Evolutionary conservation across 441 rosid genomes (phyloP), one percentile per base, ranked within the genome.

Genomic region (Macaranga tanarius): DNA sequence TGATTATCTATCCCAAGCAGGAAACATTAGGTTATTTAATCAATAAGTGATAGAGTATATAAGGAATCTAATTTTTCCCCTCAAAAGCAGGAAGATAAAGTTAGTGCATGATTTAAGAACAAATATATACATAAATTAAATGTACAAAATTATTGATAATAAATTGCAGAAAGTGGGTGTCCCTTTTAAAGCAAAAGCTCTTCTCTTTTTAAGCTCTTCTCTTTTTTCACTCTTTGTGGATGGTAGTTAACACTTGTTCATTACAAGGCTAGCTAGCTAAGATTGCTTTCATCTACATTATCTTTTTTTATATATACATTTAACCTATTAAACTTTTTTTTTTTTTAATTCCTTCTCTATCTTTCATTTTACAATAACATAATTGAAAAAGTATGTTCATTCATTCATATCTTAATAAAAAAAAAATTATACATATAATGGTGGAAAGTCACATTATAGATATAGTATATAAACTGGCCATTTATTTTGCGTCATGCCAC

Each of bases 101-200:
- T 60, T 82, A 52, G 59, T 72, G 83, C 80, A 79, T 77, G 82
- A 71, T 65, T 75, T 83, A 71, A 42, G 58, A 82, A 12, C 22
- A 25, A 12, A 13, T 42, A 69, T 59, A 62, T 20, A 10, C 38
- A 25, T 19, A 67, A 64, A 73, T 42, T 63, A 12, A 5, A 0
- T 17, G 13, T 52, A 20, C 10, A 10, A 12, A 56, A 73, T 75
- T 57, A 62, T 59, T 60, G 76, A 80, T 77, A 79, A 80, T 77
- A 83, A 79, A 84, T 77, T 79, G 87, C 87, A 86, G 91, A 91
- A 93, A 93, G 98, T 86, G 88, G 87, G 91, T 86, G 89, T 77
- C 81, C 89, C 95, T 89, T 92, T 93, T 85, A 80, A 93, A 84
- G 86, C 84, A 82, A 81, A 78, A 86, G 87, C 77, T 74, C 67